Base-by-base conservation (phyloP, 768 basidiomycete species). In the Dioszegia crocea region DNA sequence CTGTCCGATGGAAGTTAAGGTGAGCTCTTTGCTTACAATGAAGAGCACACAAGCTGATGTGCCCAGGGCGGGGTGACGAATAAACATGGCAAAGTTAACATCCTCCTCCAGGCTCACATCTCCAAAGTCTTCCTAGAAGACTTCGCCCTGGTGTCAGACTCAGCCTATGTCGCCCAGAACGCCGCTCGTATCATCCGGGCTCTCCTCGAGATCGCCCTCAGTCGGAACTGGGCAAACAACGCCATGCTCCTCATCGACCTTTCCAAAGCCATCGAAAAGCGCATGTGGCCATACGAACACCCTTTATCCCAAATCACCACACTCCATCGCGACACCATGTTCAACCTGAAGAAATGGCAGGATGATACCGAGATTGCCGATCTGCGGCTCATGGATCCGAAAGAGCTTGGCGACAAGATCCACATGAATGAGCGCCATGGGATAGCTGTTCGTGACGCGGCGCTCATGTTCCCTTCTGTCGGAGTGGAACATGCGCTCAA, bases 141-240 rank as follows among this genome's bases (percentile, higher is more conserved):
- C 77, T 99, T 96, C 68, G 96, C 96, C 9, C 80, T 99, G 59
- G 87, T 98, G 6, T 98, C 96, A 0, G 96, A 99, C 72, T 87
- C 85, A 71, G 90, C 87, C 1, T 99, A 94, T 71, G 90, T 86
- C 40, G 89, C 92, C 23, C 59, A 80, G 73, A 99, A 98, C 68
- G 89, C 87, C 16, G 92, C 88, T 17, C 88, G 96, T 60, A 98
- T 99, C 64, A 82, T 90, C 54, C 85, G 96, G n/a, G 90, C 92
- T 41, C 80, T 99, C 1, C 83, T 97, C 16, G 96, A 99, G 74
- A 94, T 98, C 29, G 91, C 89, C 0, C 84, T 98, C 68, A 91
- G 90, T 74, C 84, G 84, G 62, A 91, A 92, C 75, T 97, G 89
- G 89, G 92, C 93, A 2, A 85, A 82, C 64, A 86, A 85, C 39